These are phyloP conservation scores for Elsinoe fawcettii DNA, from an alignment of 2,329 filamentous ascomycete species.

Conservation along the genomic window DNA sequence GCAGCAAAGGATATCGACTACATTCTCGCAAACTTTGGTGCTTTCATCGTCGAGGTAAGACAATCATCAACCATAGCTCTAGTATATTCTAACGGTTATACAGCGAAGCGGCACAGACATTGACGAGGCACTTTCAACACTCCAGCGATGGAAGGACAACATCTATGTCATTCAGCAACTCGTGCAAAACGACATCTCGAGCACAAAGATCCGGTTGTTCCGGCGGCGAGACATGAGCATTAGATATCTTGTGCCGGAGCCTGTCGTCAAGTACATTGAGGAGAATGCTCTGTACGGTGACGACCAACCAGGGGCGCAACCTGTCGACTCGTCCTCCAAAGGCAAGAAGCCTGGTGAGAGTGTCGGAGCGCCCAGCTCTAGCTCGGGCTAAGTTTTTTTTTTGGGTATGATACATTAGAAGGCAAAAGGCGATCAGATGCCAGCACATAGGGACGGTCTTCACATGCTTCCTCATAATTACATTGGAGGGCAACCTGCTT, in stretches of 20 bases:
- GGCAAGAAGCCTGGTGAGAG: conserved; percentile 29
- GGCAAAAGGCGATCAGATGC: background rate
- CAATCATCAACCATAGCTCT: background rate
- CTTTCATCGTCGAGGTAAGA: conserved; percentile 59
- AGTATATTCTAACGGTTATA: conserved; percentile 67
- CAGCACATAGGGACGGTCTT: background rate
- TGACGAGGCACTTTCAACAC: conserved; percentile 72
- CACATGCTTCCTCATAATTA: background rate
- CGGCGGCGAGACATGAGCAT: conserved; percentile 74
- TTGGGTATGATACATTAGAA: background rate
- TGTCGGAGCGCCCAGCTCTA: conserved; percentile 19
- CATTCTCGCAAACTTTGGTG: conserved; percentile 74
- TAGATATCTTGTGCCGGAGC: conserved; percentile 64
- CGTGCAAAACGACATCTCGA: conserved; percentile 78
- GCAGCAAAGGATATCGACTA: conserved; percentile 75
- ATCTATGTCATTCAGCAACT: conserved; percentile 83
- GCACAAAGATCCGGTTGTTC: conserved; percentile 73
- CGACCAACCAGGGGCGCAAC: conserved; percentile 26
- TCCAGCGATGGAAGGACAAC: conserved; percentile 77
- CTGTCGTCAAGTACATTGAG: conserved; percentile 54
- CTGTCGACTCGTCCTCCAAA: conserved; percentile 21
- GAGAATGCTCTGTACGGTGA: conserved; percentile 32
- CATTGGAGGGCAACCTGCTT: background rate
- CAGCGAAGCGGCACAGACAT: conserved; percentile 80
- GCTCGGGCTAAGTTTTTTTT: background rate